Evolutionary conservation across 75 land plant genomes (phyloP).

Genomic region (Pinus taeda): DNA sequence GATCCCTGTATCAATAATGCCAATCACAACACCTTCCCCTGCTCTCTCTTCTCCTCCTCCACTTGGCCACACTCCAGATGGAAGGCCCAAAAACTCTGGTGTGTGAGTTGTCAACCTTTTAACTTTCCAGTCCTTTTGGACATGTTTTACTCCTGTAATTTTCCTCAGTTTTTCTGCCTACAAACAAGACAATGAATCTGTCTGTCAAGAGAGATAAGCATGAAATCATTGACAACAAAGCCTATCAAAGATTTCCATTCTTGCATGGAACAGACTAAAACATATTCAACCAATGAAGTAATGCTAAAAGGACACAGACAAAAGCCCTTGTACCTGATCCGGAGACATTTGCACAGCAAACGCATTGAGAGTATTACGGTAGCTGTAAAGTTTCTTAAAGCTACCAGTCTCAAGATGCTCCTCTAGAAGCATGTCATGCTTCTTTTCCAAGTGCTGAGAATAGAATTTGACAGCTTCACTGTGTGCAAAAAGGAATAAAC

Average conservation of each 20-base stretch:
- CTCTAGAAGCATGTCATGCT: conserved; percentile 68
- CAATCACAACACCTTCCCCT: conserved; percentile 87
- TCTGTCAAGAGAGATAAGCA: neutral
- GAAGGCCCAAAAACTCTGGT: conserved; percentile 82
- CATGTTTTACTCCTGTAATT: conserved; percentile 53
- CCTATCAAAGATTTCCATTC: neutral
- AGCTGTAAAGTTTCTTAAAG: conserved; percentile 78
- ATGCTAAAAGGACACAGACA: neutral
- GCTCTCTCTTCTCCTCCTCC: conserved; percentile 78
- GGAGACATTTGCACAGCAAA: conserved; percentile 66
- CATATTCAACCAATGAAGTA: neutral
- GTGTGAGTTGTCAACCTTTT: conserved; percentile 82
- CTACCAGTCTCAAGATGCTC: conserved; percentile 44
- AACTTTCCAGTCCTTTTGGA: conserved; percentile 70
- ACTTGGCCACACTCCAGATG: conserved; percentile 80
- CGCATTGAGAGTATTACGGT: conserved; percentile 71
- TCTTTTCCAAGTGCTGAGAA: conserved; percentile 48
- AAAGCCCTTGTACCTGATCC: conserved; percentile 55
- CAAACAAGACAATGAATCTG: neutral
- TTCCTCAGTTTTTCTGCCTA: conserved; percentile 67
- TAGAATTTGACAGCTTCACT: conserved; percentile 60
- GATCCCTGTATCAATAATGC: conserved; percentile 90
- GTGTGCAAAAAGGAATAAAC: conserved; percentile 1
- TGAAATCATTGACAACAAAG: neutral
- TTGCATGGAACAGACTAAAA: neutral